Base-by-base conservation (phyloP, 2,329 filamentous ascomycete species). In the Lecanosticta acicola region DNA sequence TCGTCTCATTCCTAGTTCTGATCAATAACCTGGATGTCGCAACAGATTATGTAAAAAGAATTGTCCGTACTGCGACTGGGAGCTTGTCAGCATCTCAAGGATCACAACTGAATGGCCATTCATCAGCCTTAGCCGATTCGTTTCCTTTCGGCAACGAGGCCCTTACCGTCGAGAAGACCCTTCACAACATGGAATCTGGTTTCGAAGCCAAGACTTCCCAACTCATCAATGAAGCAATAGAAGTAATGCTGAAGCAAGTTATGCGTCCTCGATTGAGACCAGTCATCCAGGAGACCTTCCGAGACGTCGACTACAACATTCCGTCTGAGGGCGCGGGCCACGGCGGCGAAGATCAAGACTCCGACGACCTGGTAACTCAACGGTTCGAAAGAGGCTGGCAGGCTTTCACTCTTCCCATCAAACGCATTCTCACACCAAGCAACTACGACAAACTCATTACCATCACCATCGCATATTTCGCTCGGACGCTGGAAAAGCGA, bases 21-120 rank as follows among this genome's bases (percentile, higher is more conserved):
- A 88, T 96, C 67, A 98, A 98, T 75, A 96, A 91, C 64, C 80
- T 98, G 19, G 91, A 98, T 64, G 80, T 95, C 49, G 84, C 89
- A 8, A 87, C 87, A 51, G 88, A 96, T 62, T 98, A 98, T 67
- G 79, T 96, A 41, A 79, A 81, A 13, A 85, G 91, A 44, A 96
- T 98, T 56, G 83, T 97, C 36, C 76, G 78, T 24, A 77, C 81
- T 26, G 81, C 84, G 39, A 72, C 90, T 19, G 73, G 66, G 14
- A 33, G 39, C 17, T 42, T 39, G 1, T 39, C 39, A 4, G 24
- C 29, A 13, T 61, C 4, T 42, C 41, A 24, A 26, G 32, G 26
- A 21, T 29, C 24, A 7, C 39, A 37, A 19, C 24, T 34, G 10
- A 39, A 43, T 36, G 44, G 42, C 18, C 39, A 42, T 36, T 42